Evolutionary conservation across 352 stramenopile species (phyloP).

Genomic region (Peronospora tabacina): DNA sequence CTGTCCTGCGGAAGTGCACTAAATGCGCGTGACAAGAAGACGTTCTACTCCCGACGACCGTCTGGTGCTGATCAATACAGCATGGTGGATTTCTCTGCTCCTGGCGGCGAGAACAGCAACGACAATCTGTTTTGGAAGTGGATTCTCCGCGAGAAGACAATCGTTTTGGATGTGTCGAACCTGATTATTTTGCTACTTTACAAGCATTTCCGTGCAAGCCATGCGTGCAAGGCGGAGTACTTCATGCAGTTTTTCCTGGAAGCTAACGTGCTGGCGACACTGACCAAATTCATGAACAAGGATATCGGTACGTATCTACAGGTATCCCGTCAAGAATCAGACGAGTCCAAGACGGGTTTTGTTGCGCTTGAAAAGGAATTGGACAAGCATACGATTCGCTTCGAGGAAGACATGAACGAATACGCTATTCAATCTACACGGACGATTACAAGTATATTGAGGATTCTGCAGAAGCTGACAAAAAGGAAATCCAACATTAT

Average conservation of each 20-base stretch:
- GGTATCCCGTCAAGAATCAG: conserved; percentile 45
- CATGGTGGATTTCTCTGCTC: conserved; percentile 40
- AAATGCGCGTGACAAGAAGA: conserved; percentile 74
- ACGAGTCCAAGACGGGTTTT: conserved; percentile 49
- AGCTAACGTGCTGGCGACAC: conserved; percentile 53
- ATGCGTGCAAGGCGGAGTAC: conserved; percentile 72
- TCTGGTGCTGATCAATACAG: conserved; percentile 48
- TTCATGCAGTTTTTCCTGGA: conserved; percentile 78
- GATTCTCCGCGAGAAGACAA: conserved; percentile 73
- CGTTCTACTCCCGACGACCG: conserved; percentile 58
- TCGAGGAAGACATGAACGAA: conserved; percentile 65
- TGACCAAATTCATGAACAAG: conserved; percentile 87
- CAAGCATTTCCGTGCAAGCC: conserved; percentile 70
- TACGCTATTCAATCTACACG: conserved; percentile 57
- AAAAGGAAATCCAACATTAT: conserved; percentile 84
- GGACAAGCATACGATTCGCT: conserved; percentile 48
- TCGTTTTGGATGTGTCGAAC: conserved; percentile 66
- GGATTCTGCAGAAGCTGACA: conserved; percentile 75
- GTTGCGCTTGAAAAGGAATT: conserved; percentile 52
- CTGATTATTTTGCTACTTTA: conserved; percentile 59
- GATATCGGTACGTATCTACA: conserved; percentile 75
- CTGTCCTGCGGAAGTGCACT: conserved; percentile 58
- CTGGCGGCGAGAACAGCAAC: conserved; percentile 32
- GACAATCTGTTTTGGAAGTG: conserved; percentile 76
- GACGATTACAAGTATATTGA: conserved; percentile 69